Conservation (phyloP, 371 early-diverging fungal genomes). For the Nematocida major region DNA sequence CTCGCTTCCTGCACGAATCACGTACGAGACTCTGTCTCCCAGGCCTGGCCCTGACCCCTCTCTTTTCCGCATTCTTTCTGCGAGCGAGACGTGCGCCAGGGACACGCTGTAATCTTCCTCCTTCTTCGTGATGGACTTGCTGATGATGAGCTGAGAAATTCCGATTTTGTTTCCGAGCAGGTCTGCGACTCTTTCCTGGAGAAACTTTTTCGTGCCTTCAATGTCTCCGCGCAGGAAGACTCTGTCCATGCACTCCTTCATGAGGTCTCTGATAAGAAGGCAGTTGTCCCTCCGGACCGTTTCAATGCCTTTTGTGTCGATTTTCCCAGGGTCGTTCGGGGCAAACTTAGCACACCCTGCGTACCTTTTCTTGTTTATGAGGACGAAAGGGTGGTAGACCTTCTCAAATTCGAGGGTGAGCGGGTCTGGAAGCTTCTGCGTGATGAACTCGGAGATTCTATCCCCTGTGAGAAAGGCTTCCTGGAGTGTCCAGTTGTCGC, state of each 20-base stretch:
- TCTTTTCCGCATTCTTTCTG: conserved; percentile 86
- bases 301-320: conserved; percentile 98
- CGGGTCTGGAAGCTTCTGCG: conserved; percentile 77
- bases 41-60: conserved; percentile 79
- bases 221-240: conserved; percentile 83
- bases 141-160: conserved; percentile 88
- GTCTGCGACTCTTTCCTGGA: conserved; percentile 80
- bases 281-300: conserved; percentile 98
- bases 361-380: conserved; percentile 98
- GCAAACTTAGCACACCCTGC: conserved; percentile 77
- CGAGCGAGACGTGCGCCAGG: conserved; percentile 91
- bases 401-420: conserved; percentile 98
- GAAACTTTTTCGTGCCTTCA: conserved; percentile 75
- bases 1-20: conserved; percentile 81
- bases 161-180: conserved; percentile 89
- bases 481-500: conserved; percentile 72
- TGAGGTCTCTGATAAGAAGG: conserved; percentile 79
- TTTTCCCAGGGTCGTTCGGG: conserved; percentile 78
- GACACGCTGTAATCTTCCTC: conserved; percentile 81
- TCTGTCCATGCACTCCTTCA: conserved; percentile 82
- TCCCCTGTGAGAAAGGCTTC: conserved; percentile 68
- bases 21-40: conserved; percentile 98
- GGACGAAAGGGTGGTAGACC: conserved; percentile 88
- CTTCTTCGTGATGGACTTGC: conserved; percentile 85
- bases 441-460: conserved; percentile 71